Evolutionary conservation across 2,329 filamentous ascomycete genomes (phyloP).

Genomic region (Aspergillus sclerotialis): DNA sequence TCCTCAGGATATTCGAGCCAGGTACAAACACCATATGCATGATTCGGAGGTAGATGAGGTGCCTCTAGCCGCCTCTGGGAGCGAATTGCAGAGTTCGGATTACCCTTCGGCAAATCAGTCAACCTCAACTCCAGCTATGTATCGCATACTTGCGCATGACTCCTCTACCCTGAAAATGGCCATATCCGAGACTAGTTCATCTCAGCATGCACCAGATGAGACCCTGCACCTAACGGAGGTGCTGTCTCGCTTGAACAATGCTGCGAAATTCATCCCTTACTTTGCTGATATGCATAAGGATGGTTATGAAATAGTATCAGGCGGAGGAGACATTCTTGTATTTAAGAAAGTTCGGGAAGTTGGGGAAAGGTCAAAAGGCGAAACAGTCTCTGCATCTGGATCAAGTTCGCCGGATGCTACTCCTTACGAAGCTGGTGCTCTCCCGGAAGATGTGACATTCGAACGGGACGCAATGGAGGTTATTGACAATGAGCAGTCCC

Average conservation of each 20-base stretch:
- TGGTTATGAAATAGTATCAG: constrained; percentile 38
- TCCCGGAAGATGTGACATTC: constrained; percentile 5
- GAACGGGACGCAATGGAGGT: not conserved
- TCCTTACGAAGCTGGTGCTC: not conserved
- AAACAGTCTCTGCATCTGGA: not conserved
- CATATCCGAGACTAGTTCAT: constrained; percentile 26
- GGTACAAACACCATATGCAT: constrained; percentile 11
- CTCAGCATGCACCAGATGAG: constrained; percentile 19
- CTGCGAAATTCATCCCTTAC: constrained; percentile 35
- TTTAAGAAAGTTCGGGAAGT: constrained; percentile 19
- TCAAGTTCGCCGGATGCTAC: not conserved
- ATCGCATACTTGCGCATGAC: constrained; percentile 35
- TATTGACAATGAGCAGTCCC: too few species aligned
- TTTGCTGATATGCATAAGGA: constrained; percentile 30
- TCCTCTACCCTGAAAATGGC: constrained; percentile 20
- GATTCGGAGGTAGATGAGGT: not conserved
- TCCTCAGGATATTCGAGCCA: constrained; percentile 16
- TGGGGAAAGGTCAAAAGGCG: not conserved
- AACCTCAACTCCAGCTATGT: constrained; percentile 11
- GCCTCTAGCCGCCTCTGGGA: not conserved
- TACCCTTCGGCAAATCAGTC: not conserved
- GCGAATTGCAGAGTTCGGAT: constrained; percentile 1
- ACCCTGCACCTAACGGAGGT: constrained; percentile 24
- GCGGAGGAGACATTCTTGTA: constrained; percentile 35
- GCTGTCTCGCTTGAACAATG: constrained; percentile 30